These are phyloP conservation scores for Stemphylium lycopersici DNA, from an alignment of 2,329 filamentous ascomycete genomes.

Conservation along the genomic window DNA sequence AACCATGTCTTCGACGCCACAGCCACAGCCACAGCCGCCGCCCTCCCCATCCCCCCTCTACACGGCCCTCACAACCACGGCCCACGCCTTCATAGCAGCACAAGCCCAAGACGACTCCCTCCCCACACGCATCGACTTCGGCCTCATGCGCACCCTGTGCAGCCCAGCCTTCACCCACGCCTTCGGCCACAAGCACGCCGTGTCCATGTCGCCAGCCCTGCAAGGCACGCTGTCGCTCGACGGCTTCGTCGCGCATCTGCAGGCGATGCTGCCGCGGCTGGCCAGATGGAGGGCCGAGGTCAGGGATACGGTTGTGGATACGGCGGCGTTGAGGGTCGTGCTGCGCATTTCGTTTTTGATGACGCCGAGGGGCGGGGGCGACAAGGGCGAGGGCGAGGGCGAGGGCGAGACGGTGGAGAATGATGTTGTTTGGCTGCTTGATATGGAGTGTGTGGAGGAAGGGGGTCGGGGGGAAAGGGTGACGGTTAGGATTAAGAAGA, in stretches of 20 bases:
- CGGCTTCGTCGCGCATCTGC: slow-evolving; percentile 30
- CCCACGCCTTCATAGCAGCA: slow-evolving; percentile 24
- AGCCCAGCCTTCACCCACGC: slow-evolving; percentile 26
- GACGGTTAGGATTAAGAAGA: slow-evolving; percentile 27
- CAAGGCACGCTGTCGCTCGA: slow-evolving; percentile 22
- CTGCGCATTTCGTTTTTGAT: slow-evolving; percentile 36
- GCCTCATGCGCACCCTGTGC: slow-evolving; percentile 24
- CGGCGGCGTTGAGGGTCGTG: slow-evolving; percentile 25
- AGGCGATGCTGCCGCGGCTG: slow-evolving; percentile 26
- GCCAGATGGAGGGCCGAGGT: slow-evolving; percentile 30
- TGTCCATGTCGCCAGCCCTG: slow-evolving; percentile 26
- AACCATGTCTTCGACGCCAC: neutral
- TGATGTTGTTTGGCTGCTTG: slow-evolving; percentile 43
- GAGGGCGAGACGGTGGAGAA: slow-evolving; percentile 35
- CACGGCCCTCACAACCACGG: slow-evolving; percentile 19
- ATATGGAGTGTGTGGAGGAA: slow-evolving; percentile 22
- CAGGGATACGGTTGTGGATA: slow-evolving; percentile 35
- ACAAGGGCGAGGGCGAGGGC: slow-evolving; percentile 13
- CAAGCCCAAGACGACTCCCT: slow-evolving; percentile 7
- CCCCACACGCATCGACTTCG: slow-evolving; percentile 18
- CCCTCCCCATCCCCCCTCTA: slow-evolving; percentile 11
- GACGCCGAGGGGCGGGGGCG: slow-evolving; percentile 18
- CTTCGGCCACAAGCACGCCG: slow-evolving; percentile 42
- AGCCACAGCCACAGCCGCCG: neutral
- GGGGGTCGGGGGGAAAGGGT: neutral